Base-by-base conservation (phyloP, 495 filamentous ascomycete genomes). In the Penicillium macrosclerotiorum region DNA sequence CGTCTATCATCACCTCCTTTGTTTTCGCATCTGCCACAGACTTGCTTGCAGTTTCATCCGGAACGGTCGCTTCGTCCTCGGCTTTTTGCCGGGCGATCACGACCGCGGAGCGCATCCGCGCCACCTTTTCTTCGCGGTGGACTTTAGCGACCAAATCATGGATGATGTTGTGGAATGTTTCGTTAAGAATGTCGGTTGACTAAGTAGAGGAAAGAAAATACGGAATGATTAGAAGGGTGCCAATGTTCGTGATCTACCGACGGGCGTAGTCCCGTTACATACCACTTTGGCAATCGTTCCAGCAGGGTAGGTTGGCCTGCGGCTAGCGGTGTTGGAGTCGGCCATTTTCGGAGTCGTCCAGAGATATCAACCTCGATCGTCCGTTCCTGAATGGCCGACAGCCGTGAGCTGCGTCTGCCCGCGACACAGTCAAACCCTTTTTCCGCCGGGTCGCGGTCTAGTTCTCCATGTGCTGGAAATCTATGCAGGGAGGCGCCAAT, bases 111-210 rank as follows among this genome's bases (percentile, higher is more conserved):
- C 76, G 72, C 61, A 83, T 85, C 43, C 86, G 82, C 30, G 81
- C 78, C 40, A 81, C 77, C 62, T 88, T 88, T 64, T 89, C 84
- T 55, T 87, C 80, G 30, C 84, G 82, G 60, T 89, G 85, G 22
- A 79, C 80, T 52, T 86, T 82, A 47, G 85, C 72, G 42, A 88
- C 68, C 36, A 86, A 68, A 41, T 87, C 84, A 54, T 85, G 81
- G 27, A 89, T 75, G 48, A 87, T 81, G 57, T 88, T 88, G 66
- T 86, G 83, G 50, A 88, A 70, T 13, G 83, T 67, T 54, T 85
- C 82, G 47, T 89, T 83, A 37, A 87, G 63, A 19, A 87, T 76
- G 11, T 72, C 77, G 35, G 71, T 66, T 12, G 71, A 67, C 71
- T 75, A 37, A 17, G 22, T 8, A 16, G n/a, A n/a, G n/a, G n/a